phyloP scores from a whole-genome alignment of 2,329 filamentous ascomycete species.

The Gnomoniopsis sp. region DNA sequence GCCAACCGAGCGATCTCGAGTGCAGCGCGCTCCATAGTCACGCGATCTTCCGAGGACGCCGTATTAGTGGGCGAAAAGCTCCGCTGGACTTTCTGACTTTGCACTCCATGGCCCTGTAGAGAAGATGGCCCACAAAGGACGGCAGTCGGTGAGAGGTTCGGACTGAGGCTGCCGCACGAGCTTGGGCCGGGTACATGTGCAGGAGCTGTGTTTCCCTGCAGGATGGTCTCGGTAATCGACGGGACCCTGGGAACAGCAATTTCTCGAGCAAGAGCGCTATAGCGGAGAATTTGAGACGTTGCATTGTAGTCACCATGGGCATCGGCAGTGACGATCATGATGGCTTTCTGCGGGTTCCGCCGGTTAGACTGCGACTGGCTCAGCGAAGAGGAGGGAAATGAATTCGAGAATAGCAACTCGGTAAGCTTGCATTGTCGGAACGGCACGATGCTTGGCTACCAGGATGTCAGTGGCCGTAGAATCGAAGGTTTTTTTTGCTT shows the following conservation, averaged over 20 bases:
- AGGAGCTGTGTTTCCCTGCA: slow-evolving; percentile 34
- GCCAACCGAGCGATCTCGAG: slow-evolving; percentile 77
- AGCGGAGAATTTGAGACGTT: slow-evolving; percentile 91
- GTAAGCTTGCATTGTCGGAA: slow-evolving; percentile 84
- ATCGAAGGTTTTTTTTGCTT: too few relatives aligned
- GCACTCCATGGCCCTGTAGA: slow-evolving; percentile 30
- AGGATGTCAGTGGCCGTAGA: slow-evolving; percentile 9
- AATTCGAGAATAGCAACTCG: slow-evolving; percentile 84
- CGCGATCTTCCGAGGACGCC: slow-evolving; percentile 47
- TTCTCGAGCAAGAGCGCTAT: slow-evolving; percentile 88
- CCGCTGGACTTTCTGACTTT: slow-evolving; percentile 27
- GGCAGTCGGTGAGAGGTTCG: slow-evolving; percentile 27
- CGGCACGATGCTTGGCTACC: slow-evolving; percentile 67
- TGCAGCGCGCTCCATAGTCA: slow-evolving; percentile 79
- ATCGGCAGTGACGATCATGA: slow-evolving; percentile 97
- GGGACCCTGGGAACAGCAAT: slow-evolving; percentile 88
- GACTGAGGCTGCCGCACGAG: slow-evolving; percentile 21
- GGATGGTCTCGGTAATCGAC: slow-evolving; percentile 72
- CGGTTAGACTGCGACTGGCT: slow-evolving; percentile 39
- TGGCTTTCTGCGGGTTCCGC: slow-evolving; percentile 75
- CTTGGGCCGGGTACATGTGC: slow-evolving; percentile 24
- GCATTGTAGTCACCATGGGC: slow-evolving; percentile 93
- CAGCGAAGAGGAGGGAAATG: slow-evolving; percentile 62
- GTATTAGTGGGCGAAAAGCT: slow-evolving; percentile 37
- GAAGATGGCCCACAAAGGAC: slow-evolving; percentile 36